Percentiles rank a stretch among this genome's conserved stretches.
These are phyloP conservation scores for Chytridium lagenaria DNA, from an alignment of 371 early-diverging fungal species.

Conservation along the genomic window DNA sequence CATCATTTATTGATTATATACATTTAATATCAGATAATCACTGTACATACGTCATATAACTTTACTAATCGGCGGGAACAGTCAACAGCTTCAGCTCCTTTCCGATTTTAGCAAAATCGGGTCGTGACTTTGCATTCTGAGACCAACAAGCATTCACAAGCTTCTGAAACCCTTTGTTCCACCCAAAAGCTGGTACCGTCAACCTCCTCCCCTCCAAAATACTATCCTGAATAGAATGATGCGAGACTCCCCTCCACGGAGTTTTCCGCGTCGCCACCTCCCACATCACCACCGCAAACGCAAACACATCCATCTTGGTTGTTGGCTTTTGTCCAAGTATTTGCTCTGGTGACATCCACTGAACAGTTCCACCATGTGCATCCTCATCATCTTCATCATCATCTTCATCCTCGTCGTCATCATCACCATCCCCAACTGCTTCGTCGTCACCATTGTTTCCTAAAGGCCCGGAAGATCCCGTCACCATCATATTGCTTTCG, in stretches of 20 bases:
- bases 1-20: too few relatives aligned
- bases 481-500: too few relatives aligned
- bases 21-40: too few relatives aligned
- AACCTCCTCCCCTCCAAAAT: conserved; percentile 11
- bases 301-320: conserved; percentile 27
- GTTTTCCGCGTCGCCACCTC: conserved; percentile 21
- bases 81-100: conserved; percentile 6
- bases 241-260: conserved; percentile 23
- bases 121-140: conserved; percentile 12
- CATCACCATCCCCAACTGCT: background rate
- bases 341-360: conserved; percentile 34
- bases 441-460: too few relatives aligned
- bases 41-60: too few relatives aligned
- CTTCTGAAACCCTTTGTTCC: background rate
- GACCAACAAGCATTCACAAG: conserved; percentile 13
- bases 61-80: too few relatives aligned
- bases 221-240: background rate
- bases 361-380: conserved; percentile 27
- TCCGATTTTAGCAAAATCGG: conserved; percentile 20
- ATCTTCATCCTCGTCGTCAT: background rate
- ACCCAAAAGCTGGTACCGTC: conserved; percentile 9
- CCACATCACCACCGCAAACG: conserved; percentile 33
- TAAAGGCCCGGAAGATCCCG: too few relatives aligned
- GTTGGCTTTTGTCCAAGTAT: conserved; percentile 9
- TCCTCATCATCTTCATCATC: conserved; percentile 5